A percentile compares a stretch with the other conserved stretches of the same genome.
These are phyloP conservation scores for Ceratobasidium sp. DNA, from an alignment of 1,284 basidiomycete species.

Conservation along the genomic window DNA sequence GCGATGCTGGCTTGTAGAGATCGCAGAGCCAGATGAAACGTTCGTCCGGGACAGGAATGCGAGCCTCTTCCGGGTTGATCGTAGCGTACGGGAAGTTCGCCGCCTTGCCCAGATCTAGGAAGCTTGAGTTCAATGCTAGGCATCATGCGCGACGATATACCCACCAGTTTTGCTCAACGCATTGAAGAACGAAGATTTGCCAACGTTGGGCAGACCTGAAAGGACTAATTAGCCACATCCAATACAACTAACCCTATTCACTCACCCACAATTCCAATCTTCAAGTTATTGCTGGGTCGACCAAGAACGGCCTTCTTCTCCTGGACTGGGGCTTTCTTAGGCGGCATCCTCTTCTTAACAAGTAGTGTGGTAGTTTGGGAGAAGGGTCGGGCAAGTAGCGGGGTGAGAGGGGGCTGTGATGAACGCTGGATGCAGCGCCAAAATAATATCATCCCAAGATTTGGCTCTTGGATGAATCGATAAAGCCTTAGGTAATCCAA, in stretches of 20 bases:
- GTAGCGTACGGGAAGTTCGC: conserved; percentile 99
- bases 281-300: conserved; percentile 90
- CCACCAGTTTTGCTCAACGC: conserved; percentile 88
- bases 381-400: background rate
- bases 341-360: conserved; percentile 73
- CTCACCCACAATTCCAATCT: conserved; percentile 96
- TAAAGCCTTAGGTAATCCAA: background rate
- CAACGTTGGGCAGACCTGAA: conserved; percentile 89
- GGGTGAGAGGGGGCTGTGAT: background rate
- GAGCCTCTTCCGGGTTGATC: conserved; percentile 91
- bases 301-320: conserved; percentile 91
- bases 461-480: conserved; percentile 14
- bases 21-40: conserved; percentile 96
- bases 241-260: conserved; percentile 52
- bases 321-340: conserved; percentile 72
- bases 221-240: conserved; percentile 39
- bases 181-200: conserved; percentile 96
- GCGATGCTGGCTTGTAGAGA: conserved; percentile 88
- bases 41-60: conserved; percentile 95
- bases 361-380: conserved; percentile 41
- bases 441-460: conserved; percentile 20
- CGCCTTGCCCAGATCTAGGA: conserved; percentile 90
- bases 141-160: conserved; percentile 49
- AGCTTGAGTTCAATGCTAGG: background rate
- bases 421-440: conserved; percentile 13